phyloP scores from a whole-genome alignment of 2,329 filamentous ascomycete genomes.

The Nothophaeocryptopus gaeumannii region DNA sequence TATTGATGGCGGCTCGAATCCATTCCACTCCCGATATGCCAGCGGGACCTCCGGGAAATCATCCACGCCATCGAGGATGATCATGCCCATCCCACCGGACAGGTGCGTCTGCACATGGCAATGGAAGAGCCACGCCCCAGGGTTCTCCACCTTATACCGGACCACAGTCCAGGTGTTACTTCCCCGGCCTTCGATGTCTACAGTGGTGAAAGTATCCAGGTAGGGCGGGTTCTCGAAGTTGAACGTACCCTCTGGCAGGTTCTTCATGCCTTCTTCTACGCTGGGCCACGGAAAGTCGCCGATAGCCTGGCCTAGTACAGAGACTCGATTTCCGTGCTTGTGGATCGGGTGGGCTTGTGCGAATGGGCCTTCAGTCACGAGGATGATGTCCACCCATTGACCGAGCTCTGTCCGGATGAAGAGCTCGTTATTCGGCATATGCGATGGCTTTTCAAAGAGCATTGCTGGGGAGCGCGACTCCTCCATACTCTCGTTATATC shows the following conservation, averaged over 20 bases:
- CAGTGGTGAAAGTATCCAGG: constrained; percentile 47
- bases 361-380: constrained; percentile 20
- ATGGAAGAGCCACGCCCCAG: constrained; percentile 49
- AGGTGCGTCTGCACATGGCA: constrained; percentile 52
- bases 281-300: constrained; percentile 51
- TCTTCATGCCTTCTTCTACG: constrained; percentile 51
- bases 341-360: constrained; percentile 56
- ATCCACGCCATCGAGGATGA: constrained; percentile 50
- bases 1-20: constrained; percentile 12
- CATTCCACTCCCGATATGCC: constrained; percentile 23
- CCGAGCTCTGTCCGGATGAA: constrained; percentile 27
- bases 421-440: constrained; percentile 7
- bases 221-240: constrained; percentile 57
- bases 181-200: constrained; percentile 4
- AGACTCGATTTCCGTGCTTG: constrained; percentile 63
- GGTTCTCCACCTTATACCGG: constrained; percentile 45
- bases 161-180: constrained; percentile 41
- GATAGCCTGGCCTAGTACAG: constrained; percentile 51
- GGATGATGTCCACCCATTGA: constrained; percentile 35
- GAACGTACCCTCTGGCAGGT: constrained; percentile 48
- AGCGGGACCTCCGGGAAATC: constrained; percentile 32
- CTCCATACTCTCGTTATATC: constrained; percentile 19
- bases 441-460: constrained; percentile 1
- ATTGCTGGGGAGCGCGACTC: constrained; percentile 13
- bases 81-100: constrained; percentile 48